Conservation (phyloP, 805 yeast species). For the Yarrowia sp. region DNA sequence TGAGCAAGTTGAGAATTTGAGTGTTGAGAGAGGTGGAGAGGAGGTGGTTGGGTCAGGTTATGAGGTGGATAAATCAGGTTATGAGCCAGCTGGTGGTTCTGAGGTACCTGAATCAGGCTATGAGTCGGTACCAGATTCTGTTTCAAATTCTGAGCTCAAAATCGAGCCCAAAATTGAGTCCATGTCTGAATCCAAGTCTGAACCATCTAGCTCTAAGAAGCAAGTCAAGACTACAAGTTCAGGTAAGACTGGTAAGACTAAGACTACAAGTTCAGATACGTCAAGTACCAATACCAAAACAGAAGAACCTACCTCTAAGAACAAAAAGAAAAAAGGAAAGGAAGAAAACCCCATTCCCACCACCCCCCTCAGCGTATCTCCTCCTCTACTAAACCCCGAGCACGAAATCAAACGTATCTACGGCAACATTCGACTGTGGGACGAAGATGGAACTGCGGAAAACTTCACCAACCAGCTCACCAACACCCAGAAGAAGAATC, state of each 20-base stretch:
- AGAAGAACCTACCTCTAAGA: not conserved
- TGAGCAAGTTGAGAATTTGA: not conserved
- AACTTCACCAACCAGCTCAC: conserved; percentile 7
- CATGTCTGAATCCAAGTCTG: not conserved
- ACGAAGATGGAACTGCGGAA: conserved; percentile 5
- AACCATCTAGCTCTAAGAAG: too few species aligned
- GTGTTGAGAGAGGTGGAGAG: too few species aligned
- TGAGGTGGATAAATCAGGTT: not conserved
- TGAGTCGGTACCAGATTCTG: too few species aligned
- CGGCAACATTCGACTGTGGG: conserved; percentile 19
- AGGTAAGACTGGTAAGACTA: not conserved
- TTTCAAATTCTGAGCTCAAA: too few species aligned
- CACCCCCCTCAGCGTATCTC: not conserved
- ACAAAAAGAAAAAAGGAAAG: conserved; percentile 5
- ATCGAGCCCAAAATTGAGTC: too few species aligned
- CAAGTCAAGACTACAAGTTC: too few species aligned
- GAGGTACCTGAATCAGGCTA: too few species aligned
- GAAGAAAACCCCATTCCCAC: not conserved
- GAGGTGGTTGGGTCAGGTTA: too few species aligned
- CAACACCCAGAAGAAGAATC: conserved; percentile 7
- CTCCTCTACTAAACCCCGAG: not conserved
- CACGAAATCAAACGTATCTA: conserved; percentile 9
- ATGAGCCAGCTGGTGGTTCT: not conserved
- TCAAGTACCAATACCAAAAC: too few species aligned
- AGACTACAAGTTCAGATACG: too few species aligned